These are phyloP conservation scores for Pseudomonodictys pantanalensis DNA, from an alignment of 495 filamentous ascomycete genomes.

Conservation along the genomic window DNA sequence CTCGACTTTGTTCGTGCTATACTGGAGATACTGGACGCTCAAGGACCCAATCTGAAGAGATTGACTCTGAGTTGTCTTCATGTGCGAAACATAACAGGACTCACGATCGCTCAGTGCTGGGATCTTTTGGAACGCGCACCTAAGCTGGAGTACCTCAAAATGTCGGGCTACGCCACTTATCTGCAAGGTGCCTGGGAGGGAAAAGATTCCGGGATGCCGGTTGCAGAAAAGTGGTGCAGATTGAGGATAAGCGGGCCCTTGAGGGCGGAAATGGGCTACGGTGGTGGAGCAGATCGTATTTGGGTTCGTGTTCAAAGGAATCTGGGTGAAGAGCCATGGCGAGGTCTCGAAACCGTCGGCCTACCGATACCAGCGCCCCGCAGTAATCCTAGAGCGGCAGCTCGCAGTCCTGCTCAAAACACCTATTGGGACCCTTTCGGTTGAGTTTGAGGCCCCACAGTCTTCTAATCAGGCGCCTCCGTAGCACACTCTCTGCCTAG, in stretches of 20 bases:
- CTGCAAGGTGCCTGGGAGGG: neutral
- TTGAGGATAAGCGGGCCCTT: neutral
- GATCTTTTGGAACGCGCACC: slow-evolving; percentile 1
- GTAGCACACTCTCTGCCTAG: no score
- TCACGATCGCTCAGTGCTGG: neutral
- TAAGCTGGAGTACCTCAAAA: neutral
- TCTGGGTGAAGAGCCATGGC: neutral
- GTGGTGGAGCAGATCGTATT: neutral
- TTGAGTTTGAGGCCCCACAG: no score
- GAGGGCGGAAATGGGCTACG: neutral
- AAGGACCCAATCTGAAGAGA: neutral
- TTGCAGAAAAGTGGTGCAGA: neutral
- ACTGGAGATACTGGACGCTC: neutral
- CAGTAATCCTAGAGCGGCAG: neutral
- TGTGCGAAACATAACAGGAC: neutral
- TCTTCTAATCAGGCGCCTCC: no score
- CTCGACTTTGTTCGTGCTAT: neutral
- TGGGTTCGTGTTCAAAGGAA: neutral
- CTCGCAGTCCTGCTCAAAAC: no score
- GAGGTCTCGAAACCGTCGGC: neutral
- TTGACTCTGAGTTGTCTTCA: neutral
- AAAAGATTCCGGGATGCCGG: neutral
- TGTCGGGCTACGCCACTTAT: neutral
- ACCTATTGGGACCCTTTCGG: no score
- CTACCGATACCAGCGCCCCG: neutral